Evolutionary conservation across 2,329 filamentous ascomycete genomes (phyloP), one percentile per base, ranked within the genome.

Genomic region (Leptographium galeiforme): DNA sequence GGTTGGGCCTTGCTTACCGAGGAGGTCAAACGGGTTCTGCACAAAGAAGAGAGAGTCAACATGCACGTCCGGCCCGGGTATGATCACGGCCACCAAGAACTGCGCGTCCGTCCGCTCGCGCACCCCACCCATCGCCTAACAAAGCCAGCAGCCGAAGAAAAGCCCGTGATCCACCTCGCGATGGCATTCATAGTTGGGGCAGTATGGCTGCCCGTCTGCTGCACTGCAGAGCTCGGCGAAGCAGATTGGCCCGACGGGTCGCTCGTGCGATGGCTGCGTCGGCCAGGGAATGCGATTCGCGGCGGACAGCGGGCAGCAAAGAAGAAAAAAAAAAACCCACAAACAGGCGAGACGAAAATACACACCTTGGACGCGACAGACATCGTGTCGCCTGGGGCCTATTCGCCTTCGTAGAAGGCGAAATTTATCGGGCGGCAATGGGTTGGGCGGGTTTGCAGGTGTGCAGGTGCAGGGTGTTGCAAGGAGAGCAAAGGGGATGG

Each of bases 11-110:
- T 52, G 46, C 56, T 59, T 95, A 97, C 93, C 91, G 81, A 98
- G 89, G 77, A 95, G 85, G 81, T 93, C 91, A 81, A 87, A 97
- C 68, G 87, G 84, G 81, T 98, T 98, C 93, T 97, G 63, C 32
- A 43, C 41, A 34, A 48, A 46, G 57, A 48, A 49, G 53, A 30
- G 46, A 53, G 48, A 16, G 55, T 59, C 39, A 57, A 53, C 48
- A 51, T 18, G 32, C 19, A 25, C 18, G 41, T 30, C 19, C 6
- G 41, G 10, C 4, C 4, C 13, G 10, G 13, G 19, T 44, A 13
- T 12, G 10, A 30, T 44, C 19, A 25, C 18, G 13, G 8, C 41
- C 41, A 44, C 41, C 41, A 44, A 25, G 12, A 11, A 25, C 41
- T 30, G 41, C 13, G 11, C 6, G 11, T 44, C 41, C 41, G 13